These are phyloP conservation scores for Sporisorium sorghi DNA, from an alignment of 1,284 basidiomycete species.

Conservation along the genomic window DNA sequence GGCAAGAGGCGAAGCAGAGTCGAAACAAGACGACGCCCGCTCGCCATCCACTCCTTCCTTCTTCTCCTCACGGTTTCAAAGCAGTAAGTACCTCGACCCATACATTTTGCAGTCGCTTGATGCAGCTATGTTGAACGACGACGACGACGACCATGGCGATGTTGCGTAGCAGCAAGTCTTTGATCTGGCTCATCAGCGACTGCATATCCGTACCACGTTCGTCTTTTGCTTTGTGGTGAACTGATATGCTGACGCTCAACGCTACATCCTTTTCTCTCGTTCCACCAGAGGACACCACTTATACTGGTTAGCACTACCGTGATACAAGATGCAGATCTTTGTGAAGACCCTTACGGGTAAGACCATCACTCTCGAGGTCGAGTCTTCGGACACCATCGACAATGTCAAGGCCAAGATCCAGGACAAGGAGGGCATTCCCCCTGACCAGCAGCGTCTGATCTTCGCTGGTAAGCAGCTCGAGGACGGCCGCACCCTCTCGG, in stretches of 20 bases:
- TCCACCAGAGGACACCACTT: slow-evolving; percentile 58
- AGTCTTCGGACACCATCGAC: slow-evolving; percentile 70
- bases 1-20: not conserved
- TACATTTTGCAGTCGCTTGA: slow-evolving; percentile 8
- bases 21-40: slow-evolving; percentile 2
- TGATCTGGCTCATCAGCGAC: not conserved
- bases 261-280: not conserved
- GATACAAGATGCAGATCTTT: slow-evolving; percentile 65
- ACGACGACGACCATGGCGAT: not conserved
- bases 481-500: slow-evolving; percentile 71
- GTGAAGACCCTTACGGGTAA: slow-evolving; percentile 70
- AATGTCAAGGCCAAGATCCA: slow-evolving; percentile 72
- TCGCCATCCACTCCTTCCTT: slow-evolving; percentile 18
- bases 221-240: too few relatives aligned
- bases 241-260: not conserved
- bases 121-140: not conserved
- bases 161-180: not conserved
- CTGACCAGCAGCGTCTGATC: slow-evolving; percentile 96
- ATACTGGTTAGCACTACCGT: slow-evolving; percentile 63
- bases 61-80: slow-evolving; percentile 36
- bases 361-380: slow-evolving; percentile 70
- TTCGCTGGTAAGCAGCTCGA: slow-evolving; percentile 96
- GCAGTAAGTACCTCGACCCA: slow-evolving; percentile 45
- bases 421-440: slow-evolving; percentile 80
- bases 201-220: not conserved